These are phyloP conservation scores for Penicillium frequentans DNA, from an alignment of 2,329 filamentous ascomycete genomes.

Conservation along the genomic window DNA sequence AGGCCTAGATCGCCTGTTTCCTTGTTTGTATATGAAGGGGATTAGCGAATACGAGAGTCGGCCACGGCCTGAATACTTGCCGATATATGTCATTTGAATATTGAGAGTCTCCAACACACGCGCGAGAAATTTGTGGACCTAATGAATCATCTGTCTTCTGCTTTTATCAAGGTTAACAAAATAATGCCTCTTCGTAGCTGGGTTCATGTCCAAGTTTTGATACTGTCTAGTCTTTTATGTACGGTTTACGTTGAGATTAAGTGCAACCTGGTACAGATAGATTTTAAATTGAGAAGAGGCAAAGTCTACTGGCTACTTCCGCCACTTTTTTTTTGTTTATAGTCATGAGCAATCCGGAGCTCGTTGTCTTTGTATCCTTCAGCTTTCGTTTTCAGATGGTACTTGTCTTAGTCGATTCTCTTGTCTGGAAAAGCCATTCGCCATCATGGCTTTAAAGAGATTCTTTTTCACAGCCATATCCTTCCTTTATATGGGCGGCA, in stretches of 20 bases:
- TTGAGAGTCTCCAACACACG: too few species aligned
- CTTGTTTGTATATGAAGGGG: too few species aligned
- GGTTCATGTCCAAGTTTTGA: neutral
- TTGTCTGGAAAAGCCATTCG: neutral
- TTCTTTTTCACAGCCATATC: neutral
- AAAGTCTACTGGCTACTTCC: neutral
- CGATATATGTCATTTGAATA: too few species aligned
- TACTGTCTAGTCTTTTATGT: neutral
- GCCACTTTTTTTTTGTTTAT: neutral
- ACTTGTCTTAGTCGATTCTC: neutral
- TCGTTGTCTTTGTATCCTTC: neutral
- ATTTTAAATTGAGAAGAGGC: neutral
- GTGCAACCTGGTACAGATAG: neutral
- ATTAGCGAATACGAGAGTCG: too few species aligned
- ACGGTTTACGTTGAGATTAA: neutral
- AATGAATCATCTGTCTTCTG: too few species aligned
- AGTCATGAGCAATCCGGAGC: too few species aligned
- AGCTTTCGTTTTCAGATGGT: neutral
- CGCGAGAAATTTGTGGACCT: too few species aligned
- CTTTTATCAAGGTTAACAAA: too few species aligned
- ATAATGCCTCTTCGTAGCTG: too few species aligned
- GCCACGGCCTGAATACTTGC: too few species aligned
- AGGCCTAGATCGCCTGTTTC: too few species aligned
- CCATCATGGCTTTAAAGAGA: neutral
- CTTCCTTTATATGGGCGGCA: neutral